Percentiles rank a stretch among this genome's conserved stretches.
Conservation (phyloP, 2,329 filamentous ascomycete species). For the Tolypocladium tundrense region DNA sequence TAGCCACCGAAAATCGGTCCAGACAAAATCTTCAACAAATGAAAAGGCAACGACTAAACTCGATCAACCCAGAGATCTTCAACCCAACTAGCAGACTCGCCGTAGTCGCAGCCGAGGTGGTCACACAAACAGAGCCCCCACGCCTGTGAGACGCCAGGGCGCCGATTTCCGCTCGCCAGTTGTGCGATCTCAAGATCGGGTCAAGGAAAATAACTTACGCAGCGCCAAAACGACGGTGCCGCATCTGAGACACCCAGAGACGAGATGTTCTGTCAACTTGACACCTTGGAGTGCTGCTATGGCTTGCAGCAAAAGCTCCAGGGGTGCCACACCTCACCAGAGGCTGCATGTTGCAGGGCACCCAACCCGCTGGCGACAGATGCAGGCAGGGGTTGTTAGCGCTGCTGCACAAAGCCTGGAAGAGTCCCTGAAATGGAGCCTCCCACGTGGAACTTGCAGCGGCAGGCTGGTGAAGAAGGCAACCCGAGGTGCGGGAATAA, state of each 20-base stretch:
- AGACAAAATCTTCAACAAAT: background rate
- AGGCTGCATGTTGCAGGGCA: background rate
- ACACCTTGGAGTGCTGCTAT: too few species aligned
- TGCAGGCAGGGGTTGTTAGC: conserved; percentile 8
- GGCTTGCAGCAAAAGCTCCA: background rate
- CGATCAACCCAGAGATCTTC: background rate
- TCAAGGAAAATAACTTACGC: background rate
- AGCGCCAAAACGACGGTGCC: background rate
- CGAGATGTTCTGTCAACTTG: background rate
- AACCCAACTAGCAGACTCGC: background rate
- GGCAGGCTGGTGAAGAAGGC: background rate
- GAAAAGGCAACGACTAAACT: background rate
- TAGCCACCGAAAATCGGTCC: background rate
- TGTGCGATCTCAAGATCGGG: background rate
- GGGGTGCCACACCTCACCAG: background rate
- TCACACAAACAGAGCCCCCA: background rate
- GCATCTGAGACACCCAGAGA: background rate
- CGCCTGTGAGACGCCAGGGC: background rate
- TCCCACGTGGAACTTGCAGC: conserved; percentile 22
- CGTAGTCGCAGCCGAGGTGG: background rate
- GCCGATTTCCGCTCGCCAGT: background rate
- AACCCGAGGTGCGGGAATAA: background rate
- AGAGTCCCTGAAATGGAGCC: conserved; percentile 5
- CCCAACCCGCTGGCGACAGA: background rate
- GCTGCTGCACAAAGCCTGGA: conserved; percentile 13